Evolutionary conservation across 2,329 filamentous ascomycete species (phyloP).

Genomic region (Scedosporium minutisporum): DNA sequence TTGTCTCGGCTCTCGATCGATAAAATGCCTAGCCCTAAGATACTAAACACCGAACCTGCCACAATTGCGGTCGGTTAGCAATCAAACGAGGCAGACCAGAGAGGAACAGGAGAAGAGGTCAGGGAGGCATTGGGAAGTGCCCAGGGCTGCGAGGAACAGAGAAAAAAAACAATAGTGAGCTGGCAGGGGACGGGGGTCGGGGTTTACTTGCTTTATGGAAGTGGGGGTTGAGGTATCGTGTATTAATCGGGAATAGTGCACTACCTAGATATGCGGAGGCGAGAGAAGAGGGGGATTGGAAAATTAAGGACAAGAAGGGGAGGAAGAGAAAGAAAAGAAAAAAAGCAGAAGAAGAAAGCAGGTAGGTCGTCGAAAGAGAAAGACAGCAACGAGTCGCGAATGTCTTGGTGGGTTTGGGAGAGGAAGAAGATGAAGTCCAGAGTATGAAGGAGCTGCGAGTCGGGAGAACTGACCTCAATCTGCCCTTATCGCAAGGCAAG

Average conservation of each 20-base stretch:
- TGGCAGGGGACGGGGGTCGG: background rate
- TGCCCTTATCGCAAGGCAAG: background rate
- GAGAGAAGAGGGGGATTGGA: background rate
- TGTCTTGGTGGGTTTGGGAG: too few species aligned
- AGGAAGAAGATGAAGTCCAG: too few species aligned
- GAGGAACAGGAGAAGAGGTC: background rate
- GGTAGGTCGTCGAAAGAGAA: background rate
- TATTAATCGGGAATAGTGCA: slow-evolving; percentile 1
- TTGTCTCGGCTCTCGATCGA: background rate
- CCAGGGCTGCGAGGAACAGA: too few species aligned
- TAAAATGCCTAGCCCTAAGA: background rate
- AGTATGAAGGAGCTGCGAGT: too few species aligned
- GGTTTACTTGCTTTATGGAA: background rate
- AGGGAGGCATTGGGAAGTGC: background rate
- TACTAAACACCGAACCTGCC: background rate
- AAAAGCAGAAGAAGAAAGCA: background rate
- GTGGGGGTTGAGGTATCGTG: background rate
- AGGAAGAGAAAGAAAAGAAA: background rate
- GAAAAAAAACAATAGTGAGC: background rate
- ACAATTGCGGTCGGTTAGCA: background rate
- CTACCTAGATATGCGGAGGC: background rate
- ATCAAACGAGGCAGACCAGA: background rate
- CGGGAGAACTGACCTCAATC: too few species aligned
- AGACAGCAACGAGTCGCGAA: background rate
- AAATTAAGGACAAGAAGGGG: background rate